Conservation (phyloP, 2,329 filamentous ascomycete genomes). For the Cladorrhinum sp. region DNA sequence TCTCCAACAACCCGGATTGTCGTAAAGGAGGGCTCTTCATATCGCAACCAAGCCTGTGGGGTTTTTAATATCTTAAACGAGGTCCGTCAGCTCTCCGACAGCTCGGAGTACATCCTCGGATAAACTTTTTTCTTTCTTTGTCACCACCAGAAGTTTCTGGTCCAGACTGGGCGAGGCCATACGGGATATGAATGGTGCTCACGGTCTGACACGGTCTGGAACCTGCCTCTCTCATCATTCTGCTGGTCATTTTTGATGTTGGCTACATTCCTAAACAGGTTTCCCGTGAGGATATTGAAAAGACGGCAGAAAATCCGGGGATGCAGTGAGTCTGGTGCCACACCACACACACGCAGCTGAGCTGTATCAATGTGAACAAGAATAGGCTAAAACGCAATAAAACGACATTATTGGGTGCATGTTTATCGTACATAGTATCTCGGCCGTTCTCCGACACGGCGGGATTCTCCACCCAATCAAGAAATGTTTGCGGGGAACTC, state of each 20-base stretch:
- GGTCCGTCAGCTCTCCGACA: neutral
- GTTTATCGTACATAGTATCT: too few relatives aligned
- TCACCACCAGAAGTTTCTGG: neutral
- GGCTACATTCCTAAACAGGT: neutral
- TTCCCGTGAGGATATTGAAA: neutral
- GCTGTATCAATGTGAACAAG: neutral
- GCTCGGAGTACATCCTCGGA: too few relatives aligned
- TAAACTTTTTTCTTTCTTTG: neutral
- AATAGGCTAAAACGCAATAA: neutral
- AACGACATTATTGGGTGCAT: neutral
- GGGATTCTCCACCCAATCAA: too few relatives aligned
- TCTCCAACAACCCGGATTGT: neutral
- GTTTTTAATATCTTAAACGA: neutral
- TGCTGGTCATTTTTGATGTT: neutral
- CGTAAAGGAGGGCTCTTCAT: neutral
- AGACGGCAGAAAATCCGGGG: neutral
- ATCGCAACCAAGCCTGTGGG: neutral
- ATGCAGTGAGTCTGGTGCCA: too few relatives aligned
- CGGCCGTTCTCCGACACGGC: too few relatives aligned
- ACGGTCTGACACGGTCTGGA: neutral
- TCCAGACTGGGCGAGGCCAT: neutral
- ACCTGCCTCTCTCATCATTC: neutral
- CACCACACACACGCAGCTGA: neutral
- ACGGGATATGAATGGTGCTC: neutral
- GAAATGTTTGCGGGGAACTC: too few relatives aligned